Conservation (phyloP, 1,139 yeast species). For the Meyerozyma smithsonii region DNA sequence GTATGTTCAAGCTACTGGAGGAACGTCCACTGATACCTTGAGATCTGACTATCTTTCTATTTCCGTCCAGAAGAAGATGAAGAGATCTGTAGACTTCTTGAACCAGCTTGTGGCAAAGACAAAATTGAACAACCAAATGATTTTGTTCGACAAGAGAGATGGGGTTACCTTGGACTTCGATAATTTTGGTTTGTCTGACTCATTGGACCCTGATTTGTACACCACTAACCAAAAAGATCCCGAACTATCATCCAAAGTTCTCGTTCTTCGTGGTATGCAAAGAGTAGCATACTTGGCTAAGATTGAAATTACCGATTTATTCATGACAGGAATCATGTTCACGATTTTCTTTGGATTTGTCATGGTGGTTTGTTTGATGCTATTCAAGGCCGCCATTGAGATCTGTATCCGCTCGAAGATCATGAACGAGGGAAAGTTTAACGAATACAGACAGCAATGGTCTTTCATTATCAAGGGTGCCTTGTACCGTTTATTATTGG, state of each 20-base stretch:
- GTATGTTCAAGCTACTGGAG: conserved; percentile 98
- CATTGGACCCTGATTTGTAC: conserved; percentile 50
- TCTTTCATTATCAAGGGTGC: conserved; percentile 79
- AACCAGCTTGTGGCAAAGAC: conserved; percentile 14
- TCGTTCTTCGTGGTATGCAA: conserved; percentile 85
- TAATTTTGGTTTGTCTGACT: conserved; percentile 44
- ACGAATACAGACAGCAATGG: conserved; percentile 81
- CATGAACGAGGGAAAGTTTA: conserved; percentile 62
- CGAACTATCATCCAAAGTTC: conserved; percentile 53
- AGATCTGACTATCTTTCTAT: conserved; percentile 56
- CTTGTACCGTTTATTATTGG: conserved; percentile 70
- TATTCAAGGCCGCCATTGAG: conserved; percentile 75
- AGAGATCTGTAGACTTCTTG: conserved; percentile 22
- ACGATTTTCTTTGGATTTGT: conserved; percentile 76
- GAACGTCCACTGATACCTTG: conserved; percentile 71
- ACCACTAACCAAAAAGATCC: conserved; percentile 69
- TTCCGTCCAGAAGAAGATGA: conserved; percentile 65
- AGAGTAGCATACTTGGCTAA: conserved; percentile 82
- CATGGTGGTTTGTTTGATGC: conserved; percentile 56
- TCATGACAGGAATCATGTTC: conserved; percentile 82
- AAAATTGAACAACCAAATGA: conserved; percentile 17
- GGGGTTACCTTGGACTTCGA: conserved; percentile 32
- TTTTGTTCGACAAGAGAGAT: conserved; percentile 22
- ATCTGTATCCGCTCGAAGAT: conserved; percentile 56
- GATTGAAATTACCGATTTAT: conserved; percentile 81